Percentiles rank a stretch among this genome's conserved stretches.
Evolutionary conservation across 805 yeast species (phyloP).

Genomic region (Myxozyma vanderwaltii): DNA sequence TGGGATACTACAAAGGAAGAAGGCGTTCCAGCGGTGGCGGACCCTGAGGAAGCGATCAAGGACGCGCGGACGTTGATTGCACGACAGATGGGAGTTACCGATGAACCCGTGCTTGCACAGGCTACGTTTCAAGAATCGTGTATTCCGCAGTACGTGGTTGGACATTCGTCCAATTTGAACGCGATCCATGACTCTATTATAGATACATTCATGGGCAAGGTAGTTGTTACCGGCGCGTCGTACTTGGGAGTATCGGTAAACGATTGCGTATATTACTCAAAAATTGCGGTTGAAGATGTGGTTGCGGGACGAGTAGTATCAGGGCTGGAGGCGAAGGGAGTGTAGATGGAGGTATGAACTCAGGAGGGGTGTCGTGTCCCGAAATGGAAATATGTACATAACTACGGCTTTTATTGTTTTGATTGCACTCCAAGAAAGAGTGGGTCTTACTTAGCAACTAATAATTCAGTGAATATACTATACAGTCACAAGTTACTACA

Average conservation of each 20-base stretch:
- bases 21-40: constrained; percentile 33
- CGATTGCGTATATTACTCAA: constrained; percentile 29
- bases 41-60: constrained; percentile 36
- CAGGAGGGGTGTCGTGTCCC: not conserved
- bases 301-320: constrained; percentile 17
- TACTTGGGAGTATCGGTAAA: constrained; percentile 30
- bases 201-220: constrained; percentile 20
- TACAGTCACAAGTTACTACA: too few relatives aligned
- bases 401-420: too few relatives aligned
- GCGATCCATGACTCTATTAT: constrained; percentile 16
- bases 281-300: constrained; percentile 28
- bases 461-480: too few relatives aligned
- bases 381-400: too few relatives aligned
- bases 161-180: constrained; percentile 28
- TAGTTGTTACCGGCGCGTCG: constrained; percentile 30
- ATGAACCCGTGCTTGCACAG: constrained; percentile 40
- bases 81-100: constrained; percentile 46
- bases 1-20: constrained; percentile 42
- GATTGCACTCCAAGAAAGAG: too few relatives aligned
- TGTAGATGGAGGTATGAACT: not conserved
- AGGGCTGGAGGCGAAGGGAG: constrained; percentile 19
- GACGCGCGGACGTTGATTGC: constrained; percentile 47
- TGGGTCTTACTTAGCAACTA: too few relatives aligned
- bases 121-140: constrained; percentile 55
- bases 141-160: constrained; percentile 66